phyloP scores from a whole-genome alignment of 148 eudicot genomes.

The Gaultheria prostrata region DNA sequence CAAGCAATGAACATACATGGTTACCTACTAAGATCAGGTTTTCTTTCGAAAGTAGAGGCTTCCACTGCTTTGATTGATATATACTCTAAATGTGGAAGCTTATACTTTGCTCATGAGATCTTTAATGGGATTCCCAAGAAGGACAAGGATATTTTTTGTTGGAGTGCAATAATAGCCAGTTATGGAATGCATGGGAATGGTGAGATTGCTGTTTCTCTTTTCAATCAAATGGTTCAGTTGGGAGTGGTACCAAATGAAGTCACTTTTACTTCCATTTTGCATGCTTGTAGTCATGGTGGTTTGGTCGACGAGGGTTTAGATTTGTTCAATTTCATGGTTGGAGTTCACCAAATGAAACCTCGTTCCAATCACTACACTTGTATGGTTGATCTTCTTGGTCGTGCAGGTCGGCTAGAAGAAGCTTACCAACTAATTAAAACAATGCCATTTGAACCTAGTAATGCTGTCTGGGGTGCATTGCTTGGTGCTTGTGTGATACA shows the following conservation, averaged over 20 bases:
- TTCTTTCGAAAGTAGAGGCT: conserved; percentile 38
- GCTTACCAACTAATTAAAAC: conserved; percentile 43
- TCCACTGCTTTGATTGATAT: conserved; percentile 49
- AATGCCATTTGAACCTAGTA: conserved; percentile 48
- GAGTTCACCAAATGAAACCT: conserved; percentile 21
- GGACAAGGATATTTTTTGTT: conserved; percentile 44
- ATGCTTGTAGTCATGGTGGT: conserved; percentile 66
- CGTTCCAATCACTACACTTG: conserved; percentile 56
- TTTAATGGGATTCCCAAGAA: conserved; percentile 34
- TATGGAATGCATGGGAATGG: conserved; percentile 60
- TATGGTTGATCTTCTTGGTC: conserved; percentile 73
- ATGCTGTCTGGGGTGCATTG: conserved; percentile 59
- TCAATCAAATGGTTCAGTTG: conserved; percentile 47
- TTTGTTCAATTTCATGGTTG: conserved; percentile 47
- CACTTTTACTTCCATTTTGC: conserved; percentile 56
- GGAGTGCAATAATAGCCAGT: conserved; percentile 62
- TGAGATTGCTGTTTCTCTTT: conserved; percentile 44
- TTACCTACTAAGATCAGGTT: conserved; percentile 46
- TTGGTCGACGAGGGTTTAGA: conserved; percentile 58
- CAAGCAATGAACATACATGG: conserved; percentile 49
- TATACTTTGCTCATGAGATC: conserved; percentile 43
- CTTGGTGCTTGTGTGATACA: conserved; percentile 57
- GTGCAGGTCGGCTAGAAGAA: conserved; percentile 53
- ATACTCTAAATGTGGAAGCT: conserved; percentile 59
- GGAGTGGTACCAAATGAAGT: conserved; percentile 60